Evolutionary conservation across 352 stramenopile species (phyloP), one percentile per base, ranked within the genome.

Genomic region (Thalassiosira hispida): DNA sequence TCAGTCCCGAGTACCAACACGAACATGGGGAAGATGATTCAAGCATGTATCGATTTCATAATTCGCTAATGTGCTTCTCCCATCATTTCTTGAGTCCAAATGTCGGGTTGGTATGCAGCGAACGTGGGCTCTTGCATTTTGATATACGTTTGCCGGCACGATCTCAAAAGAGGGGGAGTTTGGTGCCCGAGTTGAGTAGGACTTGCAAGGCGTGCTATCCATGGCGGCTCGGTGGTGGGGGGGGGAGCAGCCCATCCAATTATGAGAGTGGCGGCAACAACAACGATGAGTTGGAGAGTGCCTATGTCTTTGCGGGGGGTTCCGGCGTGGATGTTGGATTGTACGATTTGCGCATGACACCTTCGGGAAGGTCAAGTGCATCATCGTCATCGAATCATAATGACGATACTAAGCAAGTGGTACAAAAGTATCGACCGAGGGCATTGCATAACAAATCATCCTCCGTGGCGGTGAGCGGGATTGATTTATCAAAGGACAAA

Each of bases 271-370:
- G 62, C 55, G 6, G 12, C 1, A 27, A 53, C 14, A 44, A 33
- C 46, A 46, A 65, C 25, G 35, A 31, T 38, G 65, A 79, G 14
- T 51, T 70, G 0, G 66, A 83, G 42, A 78, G 70, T 16, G 63
- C 70, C 0, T 86, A 86, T 46, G 67, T 86, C 5, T 82, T 83
- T 52, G 86, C 74, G 49, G 88, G 88, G 47, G 84, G 86, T 0
- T 81, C 78, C 49, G 85, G 74, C 27, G 66, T 55, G 11, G 73
- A 85, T 52, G 86, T 93, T 29, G 73, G 47, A 5, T 69, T 93
- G 20, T 92, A 81, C 25, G 88, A 93, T 82, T 64, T 93, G 14
- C 71, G 88, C 60, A 91, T 93, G 86, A 84, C 76, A 20, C n/a
- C n/a, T n/a, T n/a, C n/a, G 12, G 78, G 71, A 35, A 49, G 31